Evolutionary conservation across 306 rosid genomes (phyloP).

Genomic region (Inga laurina): DNA sequence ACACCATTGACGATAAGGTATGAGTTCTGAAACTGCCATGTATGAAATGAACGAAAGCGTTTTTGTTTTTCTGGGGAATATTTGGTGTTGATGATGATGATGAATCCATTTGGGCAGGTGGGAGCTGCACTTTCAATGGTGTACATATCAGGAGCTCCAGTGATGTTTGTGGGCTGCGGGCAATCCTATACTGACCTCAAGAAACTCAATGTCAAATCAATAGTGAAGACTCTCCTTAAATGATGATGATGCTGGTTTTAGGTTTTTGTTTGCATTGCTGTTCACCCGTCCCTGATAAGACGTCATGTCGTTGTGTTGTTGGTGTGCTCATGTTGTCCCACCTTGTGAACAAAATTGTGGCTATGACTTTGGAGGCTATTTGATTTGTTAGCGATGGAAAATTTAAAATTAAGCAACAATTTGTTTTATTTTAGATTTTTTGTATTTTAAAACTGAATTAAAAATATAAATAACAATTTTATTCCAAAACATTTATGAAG

Average conservation of each 20-base stretch:
- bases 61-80: neutral
- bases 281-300: neutral
- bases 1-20: constrained; percentile 96
- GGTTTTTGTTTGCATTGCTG: constrained; percentile 7
- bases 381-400: neutral
- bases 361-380: constrained; percentile 34
- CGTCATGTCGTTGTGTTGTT: constrained; percentile 26
- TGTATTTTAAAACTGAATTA: too few species aligned
- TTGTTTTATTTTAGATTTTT: too few species aligned
- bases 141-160: constrained; percentile 94
- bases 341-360: constrained; percentile 32
- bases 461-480: too few species aligned
- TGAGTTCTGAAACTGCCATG: constrained; percentile 14
- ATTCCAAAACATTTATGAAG: too few species aligned
- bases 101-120: constrained; percentile 51
- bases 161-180: constrained; percentile 98
- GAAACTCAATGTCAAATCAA: constrained; percentile 93
- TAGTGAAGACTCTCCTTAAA: constrained; percentile 87
- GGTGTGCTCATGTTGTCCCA: constrained; percentile 24
- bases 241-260: constrained; percentile 36
- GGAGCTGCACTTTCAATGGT: constrained; percentile 99
- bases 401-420: too few species aligned
- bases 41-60: neutral
- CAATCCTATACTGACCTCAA: constrained; percentile 96
- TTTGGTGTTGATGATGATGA: constrained; percentile 6